These are phyloP conservation scores for Fusarium oxysporum DNA, from an alignment of 2,329 filamentous ascomycete species.

Conservation along the genomic window DNA sequence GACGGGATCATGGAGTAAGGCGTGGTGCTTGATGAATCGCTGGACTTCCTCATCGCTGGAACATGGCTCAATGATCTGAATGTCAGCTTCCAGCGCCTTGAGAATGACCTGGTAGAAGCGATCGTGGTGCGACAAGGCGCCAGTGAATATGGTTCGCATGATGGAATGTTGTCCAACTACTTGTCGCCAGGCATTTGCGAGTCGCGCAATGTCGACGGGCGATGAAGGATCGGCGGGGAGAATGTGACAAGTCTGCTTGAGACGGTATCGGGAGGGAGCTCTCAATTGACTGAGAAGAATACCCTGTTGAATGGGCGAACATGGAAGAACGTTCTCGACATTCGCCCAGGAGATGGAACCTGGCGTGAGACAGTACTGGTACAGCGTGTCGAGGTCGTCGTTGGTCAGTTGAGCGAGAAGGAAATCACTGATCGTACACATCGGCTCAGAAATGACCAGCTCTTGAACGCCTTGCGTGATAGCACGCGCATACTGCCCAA, in stretches of 20 bases:
- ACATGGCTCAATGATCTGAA: not conserved
- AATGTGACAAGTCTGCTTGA: not conserved
- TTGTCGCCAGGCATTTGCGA: not conserved
- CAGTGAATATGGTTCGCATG: constrained; percentile 1
- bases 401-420: not conserved
- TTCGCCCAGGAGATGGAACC: not conserved
- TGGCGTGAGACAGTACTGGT: not conserved
- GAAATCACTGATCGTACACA: not conserved
- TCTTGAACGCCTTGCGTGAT: not conserved
- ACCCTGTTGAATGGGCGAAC: not conserved
- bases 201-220: accelerated
- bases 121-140: not conserved
- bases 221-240: not conserved
- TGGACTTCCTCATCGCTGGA: not conserved
- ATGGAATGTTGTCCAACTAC: not conserved
- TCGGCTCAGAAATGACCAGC: not conserved
- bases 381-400: not conserved
- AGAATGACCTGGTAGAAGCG: not conserved
- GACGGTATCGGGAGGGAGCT: not conserved
- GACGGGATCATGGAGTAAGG: not conserved
- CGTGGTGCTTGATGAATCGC: not conserved
- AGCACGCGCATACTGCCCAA: not conserved
- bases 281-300: not conserved
- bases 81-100: not conserved
- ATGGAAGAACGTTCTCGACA: not conserved